A percentile compares a stretch with the other conserved stretches of the same genome.
Evolutionary conservation across 139 green algal species (phyloP).

Genomic region (Ettlia oleoabundans): DNA sequence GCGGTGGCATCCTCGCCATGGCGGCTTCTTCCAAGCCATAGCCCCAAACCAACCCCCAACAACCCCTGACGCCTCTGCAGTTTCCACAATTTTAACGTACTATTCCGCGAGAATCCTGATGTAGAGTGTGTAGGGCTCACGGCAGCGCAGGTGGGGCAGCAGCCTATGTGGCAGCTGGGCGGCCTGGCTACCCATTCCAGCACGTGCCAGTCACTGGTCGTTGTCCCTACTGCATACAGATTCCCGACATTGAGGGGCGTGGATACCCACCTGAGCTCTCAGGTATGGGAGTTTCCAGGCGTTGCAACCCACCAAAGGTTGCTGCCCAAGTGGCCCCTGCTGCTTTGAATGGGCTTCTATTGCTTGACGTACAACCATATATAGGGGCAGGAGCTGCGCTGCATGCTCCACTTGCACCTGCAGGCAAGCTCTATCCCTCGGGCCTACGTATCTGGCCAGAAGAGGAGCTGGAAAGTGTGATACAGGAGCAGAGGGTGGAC

Average conservation of each 20-base stretch:
- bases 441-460: conserved; percentile 52
- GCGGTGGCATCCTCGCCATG: no score
- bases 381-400: no score
- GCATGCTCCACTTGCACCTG: no score
- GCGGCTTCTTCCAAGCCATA: no score
- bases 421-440: conserved; percentile 35
- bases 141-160: conserved; percentile 49
- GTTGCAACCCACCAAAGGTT: not conserved
- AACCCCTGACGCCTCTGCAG: no score
- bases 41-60: no score
- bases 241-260: conserved; percentile 49
- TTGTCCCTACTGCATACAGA: conserved; percentile 11
- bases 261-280: conserved; percentile 41
- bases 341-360: no score
- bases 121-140: conserved; percentile 52
- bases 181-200: no score
- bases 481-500: conserved; percentile 38
- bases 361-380: no score
- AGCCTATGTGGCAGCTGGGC: no score
- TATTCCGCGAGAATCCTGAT: conserved; percentile 30
- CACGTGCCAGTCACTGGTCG: no score
- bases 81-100: conserved; percentile 56
- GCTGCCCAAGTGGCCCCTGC: not conserved
- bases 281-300: no score
- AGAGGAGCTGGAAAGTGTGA: conserved; percentile 40